Percentiles rank a stretch among this genome's conserved stretches.
Evolutionary conservation across 768 basidiomycete genomes (phyloP).

Genomic region (Lentinula detonsa): DNA sequence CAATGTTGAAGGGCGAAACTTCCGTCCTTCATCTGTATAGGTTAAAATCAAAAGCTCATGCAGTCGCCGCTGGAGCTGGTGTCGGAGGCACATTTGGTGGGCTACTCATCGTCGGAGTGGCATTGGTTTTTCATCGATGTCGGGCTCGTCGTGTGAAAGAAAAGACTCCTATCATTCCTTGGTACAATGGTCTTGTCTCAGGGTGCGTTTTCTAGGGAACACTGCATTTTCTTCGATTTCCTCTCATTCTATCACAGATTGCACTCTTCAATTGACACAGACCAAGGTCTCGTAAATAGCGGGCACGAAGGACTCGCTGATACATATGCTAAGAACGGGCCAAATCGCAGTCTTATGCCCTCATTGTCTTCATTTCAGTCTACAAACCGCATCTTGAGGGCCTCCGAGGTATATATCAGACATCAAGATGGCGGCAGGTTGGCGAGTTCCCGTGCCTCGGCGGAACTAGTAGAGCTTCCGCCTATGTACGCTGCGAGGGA

Average conservation of each 20-base stretch:
- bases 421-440: background rate
- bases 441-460: background rate
- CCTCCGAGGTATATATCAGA: background rate
- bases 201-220: background rate
- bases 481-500: background rate
- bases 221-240: background rate
- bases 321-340: background rate
- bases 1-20: background rate
- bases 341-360: background rate
- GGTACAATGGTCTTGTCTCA: background rate
- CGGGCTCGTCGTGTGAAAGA: background rate
- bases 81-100: conserved; percentile 16
- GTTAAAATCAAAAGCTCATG: conserved; percentile 9
- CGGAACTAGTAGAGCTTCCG: background rate
- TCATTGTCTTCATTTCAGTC: background rate
- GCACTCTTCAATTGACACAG: background rate
- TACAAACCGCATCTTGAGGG: background rate
- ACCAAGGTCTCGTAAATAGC: background rate
- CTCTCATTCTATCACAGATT: background rate
- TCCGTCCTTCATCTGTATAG: conserved; percentile 1
- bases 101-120: conserved; percentile 8
- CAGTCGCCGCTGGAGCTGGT: conserved; percentile 13
- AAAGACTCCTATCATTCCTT: background rate
- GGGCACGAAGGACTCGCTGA: too few relatives aligned
- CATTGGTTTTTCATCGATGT: conserved; percentile 1